Percentiles rank a stretch among this genome's conserved stretches.
phyloP scores from a whole-genome alignment of 148 eudicot genomes.

The Bassia scoparia region DNA sequence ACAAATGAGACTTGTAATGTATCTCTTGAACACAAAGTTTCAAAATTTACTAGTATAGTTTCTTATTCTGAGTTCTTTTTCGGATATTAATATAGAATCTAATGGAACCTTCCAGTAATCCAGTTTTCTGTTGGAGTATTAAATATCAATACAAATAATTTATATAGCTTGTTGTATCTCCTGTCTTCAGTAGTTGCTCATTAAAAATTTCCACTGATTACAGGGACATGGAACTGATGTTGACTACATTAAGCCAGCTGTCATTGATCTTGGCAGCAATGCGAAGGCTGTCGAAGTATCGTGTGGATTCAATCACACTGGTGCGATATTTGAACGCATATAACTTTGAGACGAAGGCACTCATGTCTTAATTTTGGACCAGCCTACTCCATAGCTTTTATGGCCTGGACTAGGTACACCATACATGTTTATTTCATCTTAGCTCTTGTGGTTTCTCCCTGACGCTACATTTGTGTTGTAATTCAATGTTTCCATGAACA shows the following conservation, averaged over 20 bases:
- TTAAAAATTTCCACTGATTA: not conserved
- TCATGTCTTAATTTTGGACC: not conserved
- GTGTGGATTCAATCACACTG: constrained; percentile 97
- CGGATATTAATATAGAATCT: not conserved
- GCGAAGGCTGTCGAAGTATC: constrained; percentile 72
- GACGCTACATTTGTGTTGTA: not conserved
- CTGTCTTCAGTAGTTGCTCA: too few relatives aligned
- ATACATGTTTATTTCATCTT: not conserved
- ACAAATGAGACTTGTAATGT: too few relatives aligned
- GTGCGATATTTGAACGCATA: constrained; percentile 51
- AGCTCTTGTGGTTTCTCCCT: not conserved
- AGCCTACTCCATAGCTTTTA: constrained; percentile 3
- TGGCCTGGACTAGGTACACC: constrained; percentile 13
- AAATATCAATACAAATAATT: too few relatives aligned
- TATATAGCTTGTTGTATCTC: too few relatives aligned
- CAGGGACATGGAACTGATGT: constrained; percentile 91
- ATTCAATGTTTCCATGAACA: not conserved
- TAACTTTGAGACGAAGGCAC: constrained; percentile 13
- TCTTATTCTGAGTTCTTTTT: not conserved
- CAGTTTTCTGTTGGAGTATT: not conserved
- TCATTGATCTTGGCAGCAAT: constrained; percentile 50
- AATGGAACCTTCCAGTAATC: not conserved
- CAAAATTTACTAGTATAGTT: too few relatives aligned
- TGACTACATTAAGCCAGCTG: constrained; percentile 62
- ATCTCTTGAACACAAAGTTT: not conserved